Base-by-base conservation (phyloP, 106 monocot species). In the Iris macrosiphon region DNA sequence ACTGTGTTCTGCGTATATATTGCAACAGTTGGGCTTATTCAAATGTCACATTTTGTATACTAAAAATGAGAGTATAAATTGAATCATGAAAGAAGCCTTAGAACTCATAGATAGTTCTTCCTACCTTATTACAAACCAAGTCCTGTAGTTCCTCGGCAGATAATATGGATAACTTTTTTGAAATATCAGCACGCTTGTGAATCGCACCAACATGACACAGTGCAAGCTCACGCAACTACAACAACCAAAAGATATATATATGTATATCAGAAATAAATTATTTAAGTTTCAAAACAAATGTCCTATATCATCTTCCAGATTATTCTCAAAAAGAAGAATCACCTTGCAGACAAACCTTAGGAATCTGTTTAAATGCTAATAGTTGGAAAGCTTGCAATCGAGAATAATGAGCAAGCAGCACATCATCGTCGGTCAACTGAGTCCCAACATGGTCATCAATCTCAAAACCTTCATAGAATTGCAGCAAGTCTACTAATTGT, bases 381-480 rank as follows among this genome's bases (percentile, higher is more conserved):
- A 99, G 75, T 65, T 99, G 98, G 60, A 99, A 91, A 25, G 98
- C 91, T 76, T 99, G 87, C 9, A 99, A 47, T 46, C 91, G 98
- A 65, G 83, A 84, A 76, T 99, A 91, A 75, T 91, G 98, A 32
- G 87, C 57, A 59, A 84, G 83, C 30, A 91, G 32, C 21, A 99
- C 81, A 75, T 87, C 87, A 66, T 99, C 91, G 61, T 99, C 98
- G 71, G 66, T 79, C 30, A 99, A 33, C 53, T 99, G 98, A 39
- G 78, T 84, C 21, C 91, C 98, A 74, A 71, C 75, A 71, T 98
- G 98, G 43, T 99, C 98, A 71, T 99, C 80, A 52, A 99, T 99
- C 66, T 99, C 98, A 80, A 99, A 99, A 22, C 87, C 81, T 79
- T 91, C 91, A 64, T 99, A 99, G 57, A 99, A 99, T 42, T 92